Base-by-base conservation (phyloP, 108 stramenopile species). In the Cyclotella baltica region DNA sequence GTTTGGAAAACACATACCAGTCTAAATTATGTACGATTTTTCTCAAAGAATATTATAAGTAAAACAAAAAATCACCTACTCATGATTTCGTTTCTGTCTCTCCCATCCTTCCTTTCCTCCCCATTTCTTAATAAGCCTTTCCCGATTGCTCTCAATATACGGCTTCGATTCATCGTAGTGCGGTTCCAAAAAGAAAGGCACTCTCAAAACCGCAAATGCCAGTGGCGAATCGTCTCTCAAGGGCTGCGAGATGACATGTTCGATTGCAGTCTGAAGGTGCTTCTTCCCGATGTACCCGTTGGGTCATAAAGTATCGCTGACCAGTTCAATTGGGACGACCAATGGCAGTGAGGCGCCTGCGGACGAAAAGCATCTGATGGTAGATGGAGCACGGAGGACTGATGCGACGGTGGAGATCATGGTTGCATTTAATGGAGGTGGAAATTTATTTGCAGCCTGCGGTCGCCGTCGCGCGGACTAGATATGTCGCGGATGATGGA, bases 161-260 rank as follows among this genome's bases (percentile, higher is more conserved):
- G 91, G 87, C 40, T 80, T 81, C 16, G 68, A 68, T 64, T 92
- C 91, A 58, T 88, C 82, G 69, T 96, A 96, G 28, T 88, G 72
- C 0, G 94, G 94, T 66, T 96, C 94, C 8, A 96, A 75, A 65
- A 96, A 92, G 84, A 93, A 96, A 5, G 94, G 94, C 15, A 96
- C 92, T 9, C 94, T 82, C 22, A 96, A 22, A 8, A 96, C 88
- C 1, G 90, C 85, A 80, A 93, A 93, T 20, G 84, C 83, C 40
- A 96, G 38, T 9, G 85, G 76, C 37, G 72, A 52, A 28, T 73
- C 81, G 27, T 76, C 36, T 30, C 78, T 55, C 58, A 85, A 53
- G 40, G 90, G 90, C 38, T 89, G 72, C 50, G 78, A 70, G 28
- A 94, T 72, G 31, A 92, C 83, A 27, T 86, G 65, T 29, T 73